phyloP scores from a whole-genome alignment of 805 yeast genomes.

The Kluyveromyces lactis region DNA sequence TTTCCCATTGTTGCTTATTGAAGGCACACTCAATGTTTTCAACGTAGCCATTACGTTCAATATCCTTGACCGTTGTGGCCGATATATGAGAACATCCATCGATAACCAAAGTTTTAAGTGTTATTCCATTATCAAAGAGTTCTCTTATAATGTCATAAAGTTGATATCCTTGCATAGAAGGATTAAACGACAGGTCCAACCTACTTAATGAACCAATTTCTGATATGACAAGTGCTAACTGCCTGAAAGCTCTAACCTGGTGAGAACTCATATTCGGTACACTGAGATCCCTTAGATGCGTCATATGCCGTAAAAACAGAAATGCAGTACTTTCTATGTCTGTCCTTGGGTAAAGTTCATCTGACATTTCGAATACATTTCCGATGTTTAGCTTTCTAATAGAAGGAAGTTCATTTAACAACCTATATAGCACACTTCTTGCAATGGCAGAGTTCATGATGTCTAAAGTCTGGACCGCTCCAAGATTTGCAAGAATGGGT shows the following conservation, averaged over 20 bases:
- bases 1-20: constrained; percentile 24
- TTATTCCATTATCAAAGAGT: constrained; percentile 10
- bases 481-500: constrained; percentile 4
- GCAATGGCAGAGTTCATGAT: constrained; percentile 26
- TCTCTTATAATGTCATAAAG: constrained; percentile 20
- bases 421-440: constrained; percentile 15
- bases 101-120: constrained; percentile 16
- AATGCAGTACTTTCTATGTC: constrained; percentile 4
- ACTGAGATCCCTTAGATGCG: constrained; percentile 16
- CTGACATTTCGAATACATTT: constrained; percentile 7
- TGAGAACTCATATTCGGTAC: constrained; percentile 22
- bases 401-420: constrained; percentile 10
- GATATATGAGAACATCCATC: constrained; percentile 25
- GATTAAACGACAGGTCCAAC: constrained; percentile 25
- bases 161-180: constrained; percentile 25
- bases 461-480: constrained; percentile 15
- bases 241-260: constrained; percentile 13
- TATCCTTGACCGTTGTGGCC: constrained; percentile 20
- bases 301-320: constrained; percentile 8
- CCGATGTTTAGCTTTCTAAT: constrained; percentile 22
- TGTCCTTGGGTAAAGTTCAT: background rate
- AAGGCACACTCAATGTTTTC: constrained; percentile 21
- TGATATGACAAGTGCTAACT: constrained; percentile 10
- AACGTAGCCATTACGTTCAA: constrained; percentile 16
- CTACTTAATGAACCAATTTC: constrained; percentile 11